Conservation (phyloP, 2,329 filamentous ascomycete genomes). For the Arthrobotrys iridis region DNA sequence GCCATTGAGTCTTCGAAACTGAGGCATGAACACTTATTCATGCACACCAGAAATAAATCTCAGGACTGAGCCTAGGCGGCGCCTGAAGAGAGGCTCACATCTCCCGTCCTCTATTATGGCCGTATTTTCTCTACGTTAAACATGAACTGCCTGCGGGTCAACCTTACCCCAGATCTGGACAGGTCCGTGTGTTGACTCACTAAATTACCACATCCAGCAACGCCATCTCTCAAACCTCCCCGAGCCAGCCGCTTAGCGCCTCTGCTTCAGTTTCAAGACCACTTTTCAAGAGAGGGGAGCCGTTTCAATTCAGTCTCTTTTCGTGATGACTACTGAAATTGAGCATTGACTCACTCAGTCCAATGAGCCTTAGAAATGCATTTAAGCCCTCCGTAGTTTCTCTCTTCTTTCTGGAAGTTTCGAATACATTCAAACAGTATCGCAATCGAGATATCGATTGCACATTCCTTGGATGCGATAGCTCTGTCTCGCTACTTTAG, state of each 20-base stretch:
- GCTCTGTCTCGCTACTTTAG: slow-evolving; percentile 5
- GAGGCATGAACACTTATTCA: no score
- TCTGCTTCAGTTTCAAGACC: neutral
- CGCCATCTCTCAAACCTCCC: neutral
- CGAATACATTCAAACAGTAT: slow-evolving; percentile 16
- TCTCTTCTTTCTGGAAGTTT: slow-evolving; percentile 5
- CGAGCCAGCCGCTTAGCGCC: neutral
- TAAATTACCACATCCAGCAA: slow-evolving; percentile 14
- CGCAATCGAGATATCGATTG: slow-evolving; percentile 6
- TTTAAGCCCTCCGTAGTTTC: slow-evolving; percentile 10
- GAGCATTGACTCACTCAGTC: slow-evolving; percentile 3
- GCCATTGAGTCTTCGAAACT: no score
- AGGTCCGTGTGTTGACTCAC: slow-evolving; percentile 15
- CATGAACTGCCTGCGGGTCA: slow-evolving; percentile 1
- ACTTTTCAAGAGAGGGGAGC: neutral
- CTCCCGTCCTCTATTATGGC: neutral
- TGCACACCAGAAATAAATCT: no score
- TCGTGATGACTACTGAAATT: neutral
- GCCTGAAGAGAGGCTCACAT: slow-evolving; percentile 17
- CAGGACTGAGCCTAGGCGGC: slow-evolving; percentile 1
- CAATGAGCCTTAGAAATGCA: slow-evolving; percentile 14
- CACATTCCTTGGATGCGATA: neutral
- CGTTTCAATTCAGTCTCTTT: neutral
- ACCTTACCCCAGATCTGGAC: neutral
- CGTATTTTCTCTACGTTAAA: neutral